These are phyloP conservation scores for Tetrahymena borealis DNA, from an alignment of 73 alveolate species.

Conservation along the genomic window DNA sequence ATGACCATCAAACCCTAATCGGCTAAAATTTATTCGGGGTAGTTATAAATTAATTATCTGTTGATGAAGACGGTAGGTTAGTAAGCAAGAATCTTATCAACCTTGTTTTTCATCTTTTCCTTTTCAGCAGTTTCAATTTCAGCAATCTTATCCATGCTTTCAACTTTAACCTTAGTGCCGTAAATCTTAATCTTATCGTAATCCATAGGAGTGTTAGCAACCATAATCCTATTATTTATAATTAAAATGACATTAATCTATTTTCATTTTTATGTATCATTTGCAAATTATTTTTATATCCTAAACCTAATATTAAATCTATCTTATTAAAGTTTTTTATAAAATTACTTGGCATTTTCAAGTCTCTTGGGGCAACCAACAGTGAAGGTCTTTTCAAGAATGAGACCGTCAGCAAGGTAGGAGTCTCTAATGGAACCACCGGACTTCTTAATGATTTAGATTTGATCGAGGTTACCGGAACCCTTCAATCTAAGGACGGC, in stretches of 20 bases:
- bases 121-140: conserved; percentile 95
- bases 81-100: conserved; percentile 84
- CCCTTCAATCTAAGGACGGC: conserved; percentile 95
- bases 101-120: conserved; percentile 94
- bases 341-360: conserved; percentile 62
- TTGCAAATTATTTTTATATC: background rate
- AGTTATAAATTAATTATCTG: conserved; percentile 96
- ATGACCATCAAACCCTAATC: conserved; percentile 94
- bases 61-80: conserved; percentile 95
- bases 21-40: conserved; percentile 94
- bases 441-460: conserved; percentile 89
- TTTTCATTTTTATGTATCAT: background rate
- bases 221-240: conserved; percentile 55
- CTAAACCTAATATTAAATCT: no score
- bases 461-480: conserved; percentile 77
- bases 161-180: conserved; percentile 95
- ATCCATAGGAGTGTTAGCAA: conserved; percentile 96
- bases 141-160: conserved; percentile 87
- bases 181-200: conserved; percentile 94
- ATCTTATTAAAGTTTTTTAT: background rate
- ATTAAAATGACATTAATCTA: background rate
- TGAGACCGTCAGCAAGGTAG: conserved; percentile 94
- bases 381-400: conserved; percentile 85
- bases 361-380: conserved; percentile 85
- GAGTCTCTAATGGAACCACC: conserved; percentile 94